Base-by-base conservation (phyloP, 2,329 filamentous ascomycete genomes). In the Nemania diffusa region DNA sequence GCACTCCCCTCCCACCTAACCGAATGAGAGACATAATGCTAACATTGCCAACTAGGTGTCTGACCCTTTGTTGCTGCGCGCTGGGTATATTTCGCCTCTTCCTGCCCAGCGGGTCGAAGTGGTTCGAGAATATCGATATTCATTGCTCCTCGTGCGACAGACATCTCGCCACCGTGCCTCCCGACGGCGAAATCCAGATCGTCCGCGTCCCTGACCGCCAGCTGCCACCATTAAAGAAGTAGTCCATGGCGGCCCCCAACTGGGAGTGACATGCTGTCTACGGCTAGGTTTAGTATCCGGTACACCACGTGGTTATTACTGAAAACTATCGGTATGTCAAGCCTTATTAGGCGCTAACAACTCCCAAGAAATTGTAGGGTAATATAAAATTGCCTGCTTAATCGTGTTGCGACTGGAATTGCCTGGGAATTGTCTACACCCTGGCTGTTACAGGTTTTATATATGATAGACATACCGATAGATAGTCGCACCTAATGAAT, bases 111-210 rank as follows among this genome's bases (percentile, higher is more conserved):
- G 4, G 9, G 3, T 22, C 27, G 8, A 22, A 62, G 22, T 52
- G 46, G 46, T 44, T 27, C 17, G 44, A 44, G 61, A 64, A 58
- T 20, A 27, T 58, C 55, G 61, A 64, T 32, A 46, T 64, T 15
- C 61, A 64, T 32, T 64, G 61, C 48, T n/a, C 26, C 13, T 42
- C 55, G n/a, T 64, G 61, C 61, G 55, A 51, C 48, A 58, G 24
- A 26, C 61, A 64, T 13, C 37, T 64, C 29, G 61, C 55, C n/a
- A 64, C 46, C 9, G 20, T 64, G 1, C 3, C 44, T 15, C 61
- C 61, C 1, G 61, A 53, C 27, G 53, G 29, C 8, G 61, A 58
- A n/a, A 34, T 64, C 34, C 34, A 64, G 37, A 42, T 58, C n/a
- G 55, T 40, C 17, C 60, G 52, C 22, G 24, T 57, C 29, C 53